Percentiles rank a stretch among this genome's conserved stretches.
phyloP scores from a whole-genome alignment of 1,284 basidiomycete species.

The Ceratobasidium sp. region DNA sequence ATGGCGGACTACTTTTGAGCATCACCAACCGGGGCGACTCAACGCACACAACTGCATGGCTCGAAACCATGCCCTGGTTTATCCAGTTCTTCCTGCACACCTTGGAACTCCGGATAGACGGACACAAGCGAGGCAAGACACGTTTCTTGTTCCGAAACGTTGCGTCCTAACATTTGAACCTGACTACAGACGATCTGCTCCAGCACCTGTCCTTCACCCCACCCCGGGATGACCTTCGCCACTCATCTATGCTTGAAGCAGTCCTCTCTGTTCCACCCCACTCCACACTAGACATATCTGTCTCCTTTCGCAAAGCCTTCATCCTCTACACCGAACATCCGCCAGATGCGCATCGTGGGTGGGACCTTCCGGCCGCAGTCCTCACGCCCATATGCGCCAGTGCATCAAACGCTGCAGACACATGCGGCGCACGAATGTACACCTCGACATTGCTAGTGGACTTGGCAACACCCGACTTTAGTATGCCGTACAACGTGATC shows the following conservation, averaged over 20 bases:
- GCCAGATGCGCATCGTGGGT: conserved; percentile 94
- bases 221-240: conserved; percentile 70
- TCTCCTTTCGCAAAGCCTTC: conserved; percentile 87
- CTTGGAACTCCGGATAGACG: conserved; percentile 60
- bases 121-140: conserved; percentile 45
- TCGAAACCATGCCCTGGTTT: conserved; percentile 95
- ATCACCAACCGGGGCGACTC: conserved; percentile 71
- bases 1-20: conserved; percentile 74
- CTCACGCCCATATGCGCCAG: conserved; percentile 43
- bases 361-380: conserved; percentile 89
- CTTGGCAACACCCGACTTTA: conserved; percentile 96
- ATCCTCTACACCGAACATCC: conserved; percentile 95
- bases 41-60: conserved; percentile 72
- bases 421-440: conserved; percentile 66
- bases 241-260: conserved; percentile 79
- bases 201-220: conserved; percentile 72
- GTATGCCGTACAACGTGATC: conserved; percentile 99
- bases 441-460: conserved; percentile 86
- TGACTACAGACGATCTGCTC: conserved; percentile 65
- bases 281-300: conserved; percentile 69
- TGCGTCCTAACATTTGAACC: conserved; percentile 6
- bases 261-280: conserved; percentile 75
- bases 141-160: neutral
- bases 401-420: conserved; percentile 1
- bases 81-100: conserved; percentile 91